Percentiles rank a stretch among this genome's conserved stretches.
phyloP scores from a whole-genome alignment of 2,329 filamentous ascomycete genomes.

The Chaetomium sp. region DNA sequence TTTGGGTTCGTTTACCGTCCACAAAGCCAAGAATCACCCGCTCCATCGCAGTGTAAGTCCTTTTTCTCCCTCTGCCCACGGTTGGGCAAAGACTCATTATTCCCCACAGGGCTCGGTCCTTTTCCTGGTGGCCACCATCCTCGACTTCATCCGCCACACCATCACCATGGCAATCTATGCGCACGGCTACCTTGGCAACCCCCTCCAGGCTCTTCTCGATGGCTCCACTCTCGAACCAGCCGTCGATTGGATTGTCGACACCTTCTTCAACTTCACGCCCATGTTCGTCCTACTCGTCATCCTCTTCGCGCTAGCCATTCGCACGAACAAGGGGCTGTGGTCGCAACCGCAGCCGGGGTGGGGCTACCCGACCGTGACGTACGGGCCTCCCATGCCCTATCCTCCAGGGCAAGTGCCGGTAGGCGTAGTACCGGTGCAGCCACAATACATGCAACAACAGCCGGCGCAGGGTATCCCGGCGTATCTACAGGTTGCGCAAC shows the following conservation, averaged over 20 bases:
- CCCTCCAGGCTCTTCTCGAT: too few relatives aligned
- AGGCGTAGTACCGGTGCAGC: neutral
- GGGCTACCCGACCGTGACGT: constrained; percentile 3
- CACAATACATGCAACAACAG: constrained; percentile 12
- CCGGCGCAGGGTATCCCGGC: constrained; percentile 9
- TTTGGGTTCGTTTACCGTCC: constrained; percentile 23
- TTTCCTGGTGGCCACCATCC: constrained; percentile 40
- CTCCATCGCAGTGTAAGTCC: constrained; percentile 22
- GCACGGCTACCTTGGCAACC: constrained; percentile 17
- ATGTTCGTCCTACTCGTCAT: constrained; percentile 34
- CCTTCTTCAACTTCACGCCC: constrained; percentile 30
- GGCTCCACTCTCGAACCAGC: too few relatives aligned
- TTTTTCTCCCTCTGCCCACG: neutral
- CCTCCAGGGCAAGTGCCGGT: neutral
- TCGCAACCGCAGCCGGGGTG: constrained; percentile 28
- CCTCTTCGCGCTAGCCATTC: constrained; percentile 32
- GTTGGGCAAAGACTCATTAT: neutral
- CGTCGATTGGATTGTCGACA: constrained; percentile 19
- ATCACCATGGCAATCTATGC: constrained; percentile 28
- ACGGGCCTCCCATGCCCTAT: neutral
- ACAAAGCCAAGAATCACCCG: constrained; percentile 20
- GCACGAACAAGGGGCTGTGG: constrained; percentile 36
- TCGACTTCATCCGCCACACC: constrained; percentile 36
- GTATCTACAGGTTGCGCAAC: constrained; percentile 18
- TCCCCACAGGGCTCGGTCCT: constrained; percentile 38